Base-by-base conservation (phyloP, 345 rosid species). In the Eucalyptus pumila region DNA sequence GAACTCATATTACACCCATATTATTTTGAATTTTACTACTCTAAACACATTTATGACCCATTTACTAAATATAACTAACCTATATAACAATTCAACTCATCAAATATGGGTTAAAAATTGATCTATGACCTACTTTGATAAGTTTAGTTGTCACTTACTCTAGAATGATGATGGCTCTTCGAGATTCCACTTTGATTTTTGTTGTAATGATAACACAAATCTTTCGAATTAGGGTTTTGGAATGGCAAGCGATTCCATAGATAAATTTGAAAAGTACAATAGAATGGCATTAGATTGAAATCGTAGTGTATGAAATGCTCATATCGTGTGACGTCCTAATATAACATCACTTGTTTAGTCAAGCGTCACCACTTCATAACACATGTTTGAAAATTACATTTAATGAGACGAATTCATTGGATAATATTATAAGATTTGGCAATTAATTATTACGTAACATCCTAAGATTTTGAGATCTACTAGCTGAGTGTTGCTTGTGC, bases 271-370 rank as follows among this genome's bases (percentile, higher is more conserved):
- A 62, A 30, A 2, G 34, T 1, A 11, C 3, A 1, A 62, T 0
- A 0, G 8, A 62, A 13, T 3, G 0, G 6, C 3, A 0, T 62
- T 62, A 62, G 5, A 62, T 6, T 4, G 1, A 62, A 62, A 62
- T 30, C 3, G 1, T 15, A 19, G 2, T 19, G 14, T 37, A 5
- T 6, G 23, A 2, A 37, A 37, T 0, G 14, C 3, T 37, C 8
- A 0, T 6, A 37, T 72, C 8, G 0, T 1, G 6, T 19, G 45
- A 37, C 3, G 0, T 19, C 8, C 26, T 72, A 9, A 11, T 19
- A 0, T 72, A 37, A 5, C 6, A 0, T 10, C 26, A 10, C 8
- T 19, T 11, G 0, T 72, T 3, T 12, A 34, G 14, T 72, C 45
- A 9, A 5, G 26, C 0, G 1, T 9, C 4, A 2, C 2, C 2